Conservation (phyloP, 2,329 filamentous ascomycete species). For the Dactylellina haptotyla region DNA sequence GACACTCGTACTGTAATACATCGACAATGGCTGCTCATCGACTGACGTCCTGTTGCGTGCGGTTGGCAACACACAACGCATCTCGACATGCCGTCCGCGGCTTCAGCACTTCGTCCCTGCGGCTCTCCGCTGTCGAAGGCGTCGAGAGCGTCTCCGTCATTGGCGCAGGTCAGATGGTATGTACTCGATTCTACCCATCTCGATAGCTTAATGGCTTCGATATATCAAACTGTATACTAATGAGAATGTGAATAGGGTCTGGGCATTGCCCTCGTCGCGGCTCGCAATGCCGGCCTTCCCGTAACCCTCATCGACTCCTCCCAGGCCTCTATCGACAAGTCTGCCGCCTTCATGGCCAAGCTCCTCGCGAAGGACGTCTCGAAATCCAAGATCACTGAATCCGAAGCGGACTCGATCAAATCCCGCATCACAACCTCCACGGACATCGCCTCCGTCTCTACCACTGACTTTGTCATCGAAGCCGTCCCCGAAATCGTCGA, state of each 20-base stretch:
- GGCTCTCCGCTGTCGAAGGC: slow-evolving; percentile 35
- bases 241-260: slow-evolving; percentile 73
- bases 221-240: not conserved
- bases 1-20: not conserved
- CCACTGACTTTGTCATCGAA: slow-evolving; percentile 97
- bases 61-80: slow-evolving; percentile 5
- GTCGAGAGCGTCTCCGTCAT: slow-evolving; percentile 91
- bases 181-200: slow-evolving; percentile 57
- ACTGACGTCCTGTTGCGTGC: slow-evolving; percentile 2
- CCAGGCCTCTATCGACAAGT: slow-evolving; percentile 85
- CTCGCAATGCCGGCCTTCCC: slow-evolving; percentile 81
- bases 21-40: slow-evolving; percentile 24
- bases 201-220: too few species aligned
- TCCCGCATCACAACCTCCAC: slow-evolving; percentile 76
- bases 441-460: slow-evolving; percentile 77
- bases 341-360: slow-evolving; percentile 87
- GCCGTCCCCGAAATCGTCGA: slow-evolving; percentile 88
- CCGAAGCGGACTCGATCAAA: slow-evolving; percentile 78
- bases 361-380: slow-evolving; percentile 90
- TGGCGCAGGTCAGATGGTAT: slow-evolving; percentile 94
- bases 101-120: slow-evolving; percentile 30
- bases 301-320: slow-evolving; percentile 87
- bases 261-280: slow-evolving; percentile 93
- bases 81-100: not conserved
- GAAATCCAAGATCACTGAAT: slow-evolving; percentile 84